Evolutionary conservation across 768 basidiomycete species (phyloP).

Genomic region (Suillus brevipes): DNA sequence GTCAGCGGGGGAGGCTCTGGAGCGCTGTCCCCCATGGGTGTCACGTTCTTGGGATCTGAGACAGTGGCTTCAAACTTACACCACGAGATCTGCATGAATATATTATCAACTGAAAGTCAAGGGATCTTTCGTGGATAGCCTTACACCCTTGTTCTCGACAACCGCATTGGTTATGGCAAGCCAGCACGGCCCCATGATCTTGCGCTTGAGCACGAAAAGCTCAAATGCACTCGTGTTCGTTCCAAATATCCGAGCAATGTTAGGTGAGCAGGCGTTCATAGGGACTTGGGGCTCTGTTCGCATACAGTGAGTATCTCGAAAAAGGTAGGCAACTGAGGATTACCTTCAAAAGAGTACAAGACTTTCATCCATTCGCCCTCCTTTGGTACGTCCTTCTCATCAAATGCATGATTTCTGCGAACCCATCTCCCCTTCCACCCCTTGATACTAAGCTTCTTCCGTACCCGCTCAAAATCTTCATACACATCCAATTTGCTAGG

Average conservation of each 20-base stretch:
- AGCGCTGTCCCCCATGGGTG: conserved; percentile 77
- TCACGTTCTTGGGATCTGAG: conserved; percentile 83
- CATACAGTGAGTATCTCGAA: background rate
- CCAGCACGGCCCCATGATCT: conserved; percentile 99
- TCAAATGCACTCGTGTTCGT: conserved; percentile 94
- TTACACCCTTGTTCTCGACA: conserved; percentile 77
- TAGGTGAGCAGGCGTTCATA: conserved; percentile 70
- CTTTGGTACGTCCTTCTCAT: conserved; percentile 68
- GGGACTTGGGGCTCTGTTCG: conserved; percentile 52
- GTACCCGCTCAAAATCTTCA: conserved; percentile 77
- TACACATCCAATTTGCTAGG: conserved; percentile 74
- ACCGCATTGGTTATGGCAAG: conserved; percentile 76
- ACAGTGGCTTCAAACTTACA: conserved; percentile 91
- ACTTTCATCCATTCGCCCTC: conserved; percentile 93
- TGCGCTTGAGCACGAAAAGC: conserved; percentile 88
- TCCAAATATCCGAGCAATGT: conserved; percentile 86
- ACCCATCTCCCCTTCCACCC: conserved; percentile 84
- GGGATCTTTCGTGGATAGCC: conserved; percentile 23
- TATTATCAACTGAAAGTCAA: conserved; percentile 3
- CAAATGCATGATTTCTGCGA: conserved; percentile 89
- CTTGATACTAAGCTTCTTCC: conserved; percentile 71
- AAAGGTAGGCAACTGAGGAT: conserved; percentile 21
- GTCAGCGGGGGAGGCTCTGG: conserved; percentile 84
- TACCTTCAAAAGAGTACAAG: conserved; percentile 86
- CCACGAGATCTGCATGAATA: conserved; percentile 80